These are phyloP conservation scores for Apophysomyces variabilis DNA, from an alignment of 371 early-diverging fungal species.

Conservation along the genomic window DNA sequence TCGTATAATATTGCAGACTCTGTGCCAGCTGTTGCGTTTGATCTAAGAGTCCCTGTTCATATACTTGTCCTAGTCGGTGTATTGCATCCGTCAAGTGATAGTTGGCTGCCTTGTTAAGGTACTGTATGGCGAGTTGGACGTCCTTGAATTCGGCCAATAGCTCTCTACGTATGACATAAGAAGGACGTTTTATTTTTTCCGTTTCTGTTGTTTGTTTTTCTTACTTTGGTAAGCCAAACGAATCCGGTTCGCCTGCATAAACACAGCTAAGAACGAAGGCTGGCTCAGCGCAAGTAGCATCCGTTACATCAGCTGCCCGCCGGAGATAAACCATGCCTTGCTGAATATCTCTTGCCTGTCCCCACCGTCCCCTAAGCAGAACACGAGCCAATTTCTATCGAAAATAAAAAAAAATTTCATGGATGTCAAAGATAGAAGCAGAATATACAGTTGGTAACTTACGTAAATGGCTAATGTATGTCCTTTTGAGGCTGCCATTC, in stretches of 20 bases:
- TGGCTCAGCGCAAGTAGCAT: slow-evolving; percentile 32
- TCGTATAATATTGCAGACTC: slow-evolving; percentile 18
- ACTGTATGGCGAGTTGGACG: slow-evolving; percentile 18
- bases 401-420: neutral
- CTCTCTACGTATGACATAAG: neutral
- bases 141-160: slow-evolving; percentile 18
- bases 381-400: slow-evolving; percentile 33
- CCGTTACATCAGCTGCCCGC: slow-evolving; percentile 27
- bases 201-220: neutral
- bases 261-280: slow-evolving; percentile 44
- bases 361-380: slow-evolving; percentile 19
- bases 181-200: neutral
- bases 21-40: slow-evolving; percentile 17
- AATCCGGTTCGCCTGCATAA: slow-evolving; percentile 26
- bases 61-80: slow-evolving; percentile 23
- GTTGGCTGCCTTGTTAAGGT: slow-evolving; percentile 22
- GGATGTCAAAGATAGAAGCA: neutral
- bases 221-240: slow-evolving; percentile 20
- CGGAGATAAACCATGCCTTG: slow-evolving; percentile 23
- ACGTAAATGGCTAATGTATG: slow-evolving; percentile 24
- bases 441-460: slow-evolving; percentile 1
- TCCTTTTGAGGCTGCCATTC: slow-evolving; percentile 74
- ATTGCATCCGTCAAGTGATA: slow-evolving; percentile 19
- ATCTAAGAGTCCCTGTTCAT: slow-evolving; percentile 24
- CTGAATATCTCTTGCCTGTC: slow-evolving; percentile 21